Percentiles rank a stretch among this genome's conserved stretches.
Conservation (phyloP, 106 monocot species). For the Allium sativum region DNA sequence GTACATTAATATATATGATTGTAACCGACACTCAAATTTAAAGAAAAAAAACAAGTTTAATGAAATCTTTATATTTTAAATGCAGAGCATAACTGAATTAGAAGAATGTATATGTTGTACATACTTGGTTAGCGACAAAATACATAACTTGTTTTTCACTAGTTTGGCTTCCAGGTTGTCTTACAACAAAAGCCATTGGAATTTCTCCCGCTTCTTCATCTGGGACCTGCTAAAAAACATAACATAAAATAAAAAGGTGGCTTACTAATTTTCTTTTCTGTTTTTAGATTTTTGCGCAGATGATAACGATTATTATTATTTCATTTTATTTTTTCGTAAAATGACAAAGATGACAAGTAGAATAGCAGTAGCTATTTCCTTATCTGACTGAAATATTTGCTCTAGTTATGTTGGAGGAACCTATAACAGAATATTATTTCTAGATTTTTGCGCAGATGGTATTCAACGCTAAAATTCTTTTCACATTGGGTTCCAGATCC, state of each 20-base stretch:
- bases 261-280: too few relatives aligned
- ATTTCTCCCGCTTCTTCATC: conserved; percentile 68
- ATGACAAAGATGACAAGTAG: conserved; percentile 32
- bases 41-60: too few relatives aligned
- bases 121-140: conserved; percentile 53
- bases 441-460: too few relatives aligned
- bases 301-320: too few relatives aligned
- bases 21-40: background rate
- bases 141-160: conserved; percentile 40
- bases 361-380: conserved; percentile 57
- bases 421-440: too few relatives aligned
- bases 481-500: too few relatives aligned
- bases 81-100: background rate
- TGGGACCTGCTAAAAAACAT: conserved; percentile 27
- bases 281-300: too few relatives aligned
- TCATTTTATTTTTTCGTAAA: too few relatives aligned
- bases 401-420: conserved; percentile 77
- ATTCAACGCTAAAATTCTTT: too few relatives aligned
- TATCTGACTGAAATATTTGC: conserved; percentile 53
- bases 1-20: background rate
- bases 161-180: conserved; percentile 33
- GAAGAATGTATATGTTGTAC: background rate
- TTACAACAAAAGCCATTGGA: conserved; percentile 59
- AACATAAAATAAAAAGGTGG: background rate
- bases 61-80: background rate